Percentiles rank a stretch among this genome's conserved stretches.
Conservation (phyloP, 768 basidiomycete genomes). For the Psilocybe cubensis region DNA sequence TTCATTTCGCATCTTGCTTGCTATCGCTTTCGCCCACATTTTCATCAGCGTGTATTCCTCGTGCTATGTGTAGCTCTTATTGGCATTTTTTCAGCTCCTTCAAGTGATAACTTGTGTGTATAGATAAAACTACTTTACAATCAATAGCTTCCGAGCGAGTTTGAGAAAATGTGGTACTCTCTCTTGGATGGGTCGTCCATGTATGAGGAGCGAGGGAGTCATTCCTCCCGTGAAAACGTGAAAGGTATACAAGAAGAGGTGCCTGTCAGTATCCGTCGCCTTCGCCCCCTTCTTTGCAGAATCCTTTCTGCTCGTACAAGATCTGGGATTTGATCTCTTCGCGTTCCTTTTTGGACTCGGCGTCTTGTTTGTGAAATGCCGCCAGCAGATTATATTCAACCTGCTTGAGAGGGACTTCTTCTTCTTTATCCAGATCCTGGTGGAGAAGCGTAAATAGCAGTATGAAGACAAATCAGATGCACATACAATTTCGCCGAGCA, state of each 20-base stretch:
- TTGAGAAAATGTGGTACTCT: neutral
- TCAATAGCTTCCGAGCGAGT: slow-evolving; percentile 1
- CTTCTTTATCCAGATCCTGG: slow-evolving; percentile 92
- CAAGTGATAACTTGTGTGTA: slow-evolving; percentile 19
- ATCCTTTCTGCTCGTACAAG: slow-evolving; percentile 83
- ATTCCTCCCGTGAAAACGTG: neutral
- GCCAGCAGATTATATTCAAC: slow-evolving; percentile 74
- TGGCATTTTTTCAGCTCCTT: slow-evolving; percentile 12
- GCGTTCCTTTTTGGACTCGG: slow-evolving; percentile 74
- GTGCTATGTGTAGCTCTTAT: slow-evolving; percentile 19
- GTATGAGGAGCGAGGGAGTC: neutral
- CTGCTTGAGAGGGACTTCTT: slow-evolving; percentile 79
- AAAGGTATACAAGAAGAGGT: neutral
- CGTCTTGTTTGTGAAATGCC: slow-evolving; percentile 72
- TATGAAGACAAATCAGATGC: neutral
- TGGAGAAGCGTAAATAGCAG: slow-evolving; percentile 5
- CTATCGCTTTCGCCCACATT: slow-evolving; percentile 9
- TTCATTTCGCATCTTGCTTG: slow-evolving; percentile 7
- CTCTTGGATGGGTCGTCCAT: neutral
- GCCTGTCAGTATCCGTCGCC: slow-evolving; percentile 85
- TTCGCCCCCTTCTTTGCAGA: slow-evolving; percentile 94
- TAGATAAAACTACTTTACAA: slow-evolving; percentile 20
- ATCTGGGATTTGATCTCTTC: slow-evolving; percentile 86
- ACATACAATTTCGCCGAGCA: slow-evolving; percentile 95
- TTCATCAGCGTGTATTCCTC: slow-evolving; percentile 10